Evolutionary conservation across 345 rosid species (phyloP).

Genomic region (Hibiscus trionum): DNA sequence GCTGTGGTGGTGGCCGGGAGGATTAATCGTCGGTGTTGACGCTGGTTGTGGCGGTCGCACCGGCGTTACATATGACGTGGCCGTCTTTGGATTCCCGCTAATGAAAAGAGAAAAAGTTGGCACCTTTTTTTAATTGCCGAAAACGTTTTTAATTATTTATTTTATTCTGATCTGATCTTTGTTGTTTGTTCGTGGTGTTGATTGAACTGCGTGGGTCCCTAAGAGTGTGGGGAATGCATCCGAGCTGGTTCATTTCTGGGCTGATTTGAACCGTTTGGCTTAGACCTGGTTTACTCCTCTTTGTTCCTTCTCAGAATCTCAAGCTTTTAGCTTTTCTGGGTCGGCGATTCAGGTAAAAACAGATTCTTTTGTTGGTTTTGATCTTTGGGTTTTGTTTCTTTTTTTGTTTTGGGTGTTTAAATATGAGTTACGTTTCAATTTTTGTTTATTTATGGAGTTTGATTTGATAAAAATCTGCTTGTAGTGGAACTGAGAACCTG

Average conservation of each 20-base stretch:
- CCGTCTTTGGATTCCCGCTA: background rate
- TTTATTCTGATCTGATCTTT: background rate
- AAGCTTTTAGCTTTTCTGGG: background rate
- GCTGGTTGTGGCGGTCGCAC: conserved; percentile 7
- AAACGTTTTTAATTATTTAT: background rate
- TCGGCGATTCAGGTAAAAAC: background rate
- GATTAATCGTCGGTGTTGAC: background rate
- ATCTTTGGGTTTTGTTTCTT: background rate
- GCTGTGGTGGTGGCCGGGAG: background rate
- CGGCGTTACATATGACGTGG: background rate
- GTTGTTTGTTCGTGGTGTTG: background rate
- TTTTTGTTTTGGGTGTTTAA: background rate
- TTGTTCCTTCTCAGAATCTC: background rate
- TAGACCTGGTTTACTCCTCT: conserved; percentile 1
- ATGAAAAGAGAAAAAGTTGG: background rate
- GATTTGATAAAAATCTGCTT: no score
- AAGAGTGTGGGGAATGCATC: background rate
- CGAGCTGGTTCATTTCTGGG: conserved; percentile 10
- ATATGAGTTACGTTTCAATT: background rate
- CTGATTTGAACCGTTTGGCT: background rate
- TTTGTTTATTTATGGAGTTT: background rate
- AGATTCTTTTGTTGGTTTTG: background rate
- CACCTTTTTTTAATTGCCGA: background rate
- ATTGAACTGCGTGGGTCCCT: conserved; percentile 7
- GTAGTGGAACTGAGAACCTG: background rate